Evolutionary conservation across 352 stramenopile species (phyloP), one percentile per base, ranked within the genome.

Genomic region (Pythium guiyangense): DNA sequence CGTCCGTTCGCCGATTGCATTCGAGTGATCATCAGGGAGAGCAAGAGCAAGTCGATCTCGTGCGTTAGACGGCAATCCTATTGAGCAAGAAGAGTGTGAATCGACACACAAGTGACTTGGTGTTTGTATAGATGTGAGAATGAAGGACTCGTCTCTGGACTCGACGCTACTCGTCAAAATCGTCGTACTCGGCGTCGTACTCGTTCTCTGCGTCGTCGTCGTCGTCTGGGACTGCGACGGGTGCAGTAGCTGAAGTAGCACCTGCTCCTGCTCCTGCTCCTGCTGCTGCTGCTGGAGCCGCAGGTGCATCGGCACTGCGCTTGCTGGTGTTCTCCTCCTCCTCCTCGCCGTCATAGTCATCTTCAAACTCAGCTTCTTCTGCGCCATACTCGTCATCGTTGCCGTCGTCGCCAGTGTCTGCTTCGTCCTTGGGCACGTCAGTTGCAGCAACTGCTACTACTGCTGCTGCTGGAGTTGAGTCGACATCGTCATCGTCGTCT

Each of bases 181-280:
- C 77, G 59, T 82, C 69, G 59, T 85, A 84, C 59, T 76, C 71
- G 42, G n/a, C n/a, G n/a, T n/a, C n/a, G n/a, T n/a, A n/a, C n/a
- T n/a, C n/a, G n/a, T n/a, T n/a, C n/a, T n/a, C n/a, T 39, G 58
- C 73, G 29, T 86, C 74, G 57, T 86, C 83, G 18, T 62, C 56
- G 27, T 55, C 51, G 5, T 45, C 20, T 52, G 29, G 22, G 31
- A 37, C 31, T 37, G 6, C n/a, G n/a, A n/a, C n/a, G n/a, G n/a
- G n/a, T n/a, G n/a, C n/a, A n/a, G n/a, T n/a, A n/a, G n/a, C n/a
- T n/a, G n/a, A n/a, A n/a, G 35, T 29, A 6, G 35, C 34, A 29
- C 6, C 35, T 57, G 47, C 4, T 27, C 10, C 39, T 6, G 34
- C 12, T 22, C n/a, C 15, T 9, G 47, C 22, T 39, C 14, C 10